Evolutionary conservation across 192 early-diverging fungal genomes (phyloP), one percentile per base, ranked within the genome.

Genomic region (Glomus cerebriforme): DNA sequence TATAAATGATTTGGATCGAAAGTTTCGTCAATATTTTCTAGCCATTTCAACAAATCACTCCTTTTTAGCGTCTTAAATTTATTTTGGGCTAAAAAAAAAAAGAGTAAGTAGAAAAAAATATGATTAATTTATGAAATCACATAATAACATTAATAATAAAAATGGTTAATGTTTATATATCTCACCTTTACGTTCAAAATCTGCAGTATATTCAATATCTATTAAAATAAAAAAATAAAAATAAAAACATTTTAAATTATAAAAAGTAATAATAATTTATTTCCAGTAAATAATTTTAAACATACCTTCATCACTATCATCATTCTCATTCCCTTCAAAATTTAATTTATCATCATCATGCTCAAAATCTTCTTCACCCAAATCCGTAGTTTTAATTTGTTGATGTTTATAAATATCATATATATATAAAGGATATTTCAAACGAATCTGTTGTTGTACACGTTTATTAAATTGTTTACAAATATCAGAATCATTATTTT

Each of bases 371-470:
- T 64, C 62, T 3, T 64, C 27, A 0, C 66, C 66, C 9, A 68
- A 35, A 68, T 68, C 66, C 0, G 66, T 68, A 8, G 66, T 24
- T 39, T 37, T 37, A 35, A 68, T n/a, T 37, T 13, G 31, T 35
- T 24, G 66, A 68, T 35, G 39, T 37, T 68, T 68, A 35, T 68
- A 68, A 35, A 37, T 43, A n/a, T 68, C 66, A 37, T 68, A 68
- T 26, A 24, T 68, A 24, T 37, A 39, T 68, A 39, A 43, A 68
- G 35, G 66, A 68, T 22, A n/a, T 43, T 68, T 68, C 35, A 37
- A 24, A 24, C n/a, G 32, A 39, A 73, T 17, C 5, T 24, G 24
- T n/a, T 35, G 15, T 39, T 54, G n/a, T n/a, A n/a, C 24, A 13
- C 70, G 13, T 15, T 7, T 32, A 27, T 29, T 73, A 49, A 73